Base-by-base conservation (phyloP, 495 filamentous ascomycete genomes). In the Talaromyces proteolyticus region DNA sequence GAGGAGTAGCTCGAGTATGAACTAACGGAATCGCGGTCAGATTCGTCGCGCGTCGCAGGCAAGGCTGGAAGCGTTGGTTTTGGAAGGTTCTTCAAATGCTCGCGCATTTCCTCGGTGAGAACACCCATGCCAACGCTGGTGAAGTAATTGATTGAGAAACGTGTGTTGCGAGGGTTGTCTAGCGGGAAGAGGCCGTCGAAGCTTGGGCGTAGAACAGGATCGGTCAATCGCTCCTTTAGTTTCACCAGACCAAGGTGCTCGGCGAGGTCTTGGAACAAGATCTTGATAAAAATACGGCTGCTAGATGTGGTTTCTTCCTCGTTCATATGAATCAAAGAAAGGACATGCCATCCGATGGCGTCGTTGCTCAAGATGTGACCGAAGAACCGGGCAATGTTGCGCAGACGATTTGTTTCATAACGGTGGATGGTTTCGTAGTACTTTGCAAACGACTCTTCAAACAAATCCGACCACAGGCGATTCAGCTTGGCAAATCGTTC, bases 101-200 rank as follows among this genome's bases (percentile, higher is more conserved):
- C 88, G 57, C 93, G 82, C 92, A 97, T 96, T 55, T 90, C 87
- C 55, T 97, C 94, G 11, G 93, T 99, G 55, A 99, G 69, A 24
- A 77, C 81, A 66, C 93, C 93, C 85, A 99, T 91, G 51, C 90
- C 89, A 63, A 99, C 92, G 56, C 88, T 89, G 6, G 93, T 99
- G 66, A 97, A 97, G 71, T 95, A 99, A 66, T 99, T 99, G 81
- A 97, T 94, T 17, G 92, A 88, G 74, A 99, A 99, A 39, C 93
- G 84, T 12, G 89, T 92, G 66, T 95, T 89, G 50, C 86, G 81
- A 6, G 89, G 82, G 59, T 92, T 88, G 59, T 96, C 89, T 34
- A 61, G 60, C 0, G 93, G 94, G 78, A 99, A 99, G 7, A 99
- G 69, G 44, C 94, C 92, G 23, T 86, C 78, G 52, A 94, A 85